phyloP scores from a whole-genome alignment of 2,329 filamentous ascomycete species.

The Ustilaginoidea virens region DNA sequence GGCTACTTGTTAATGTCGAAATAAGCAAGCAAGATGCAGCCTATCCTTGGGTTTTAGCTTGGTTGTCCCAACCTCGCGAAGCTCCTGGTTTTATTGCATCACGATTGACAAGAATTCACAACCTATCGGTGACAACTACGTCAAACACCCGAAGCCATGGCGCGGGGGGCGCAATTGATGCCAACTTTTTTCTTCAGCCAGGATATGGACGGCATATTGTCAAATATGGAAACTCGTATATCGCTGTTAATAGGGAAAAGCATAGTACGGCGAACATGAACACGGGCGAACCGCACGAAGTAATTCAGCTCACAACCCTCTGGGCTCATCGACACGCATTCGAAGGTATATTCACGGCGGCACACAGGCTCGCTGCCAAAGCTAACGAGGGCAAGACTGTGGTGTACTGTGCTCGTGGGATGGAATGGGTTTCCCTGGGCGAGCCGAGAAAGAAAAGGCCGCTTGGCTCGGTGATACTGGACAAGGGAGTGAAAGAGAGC shows the following conservation, averaged over 20 bases:
- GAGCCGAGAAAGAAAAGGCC: conserved; percentile 76
- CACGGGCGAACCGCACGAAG: conserved; percentile 86
- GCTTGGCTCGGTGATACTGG: conserved; percentile 73
- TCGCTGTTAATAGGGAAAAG: conserved; percentile 74
- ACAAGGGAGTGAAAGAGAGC: conserved; percentile 66
- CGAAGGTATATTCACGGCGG: conserved; percentile 76
- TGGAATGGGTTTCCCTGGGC: conserved; percentile 75
- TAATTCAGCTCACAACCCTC: conserved; percentile 78
- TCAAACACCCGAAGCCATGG: conserved; percentile 40
- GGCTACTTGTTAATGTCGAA: conserved; percentile 87
- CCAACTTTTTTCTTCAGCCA: conserved; percentile 77
- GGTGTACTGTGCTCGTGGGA: conserved; percentile 73
- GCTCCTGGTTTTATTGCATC: conserved; percentile 42
- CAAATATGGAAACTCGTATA: conserved; percentile 74
- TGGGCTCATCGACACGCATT: conserved; percentile 84
- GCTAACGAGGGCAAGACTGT: conserved; percentile 84
- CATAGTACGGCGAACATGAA: conserved; percentile 68
- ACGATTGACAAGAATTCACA: conserved; percentile 42
- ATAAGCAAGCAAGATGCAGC: conserved; percentile 89
- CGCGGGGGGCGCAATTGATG: conserved; percentile 50
- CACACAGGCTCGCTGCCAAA: conserved; percentile 62
- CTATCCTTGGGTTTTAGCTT: conserved; percentile 86
- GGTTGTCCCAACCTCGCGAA: conserved; percentile 75
- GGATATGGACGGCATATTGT: conserved; percentile 83
- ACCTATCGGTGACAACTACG: conserved; percentile 42